phyloP scores from a whole-genome alignment of 176 grass and related monocot genomes.

The Oryza glumipatula region DNA sequence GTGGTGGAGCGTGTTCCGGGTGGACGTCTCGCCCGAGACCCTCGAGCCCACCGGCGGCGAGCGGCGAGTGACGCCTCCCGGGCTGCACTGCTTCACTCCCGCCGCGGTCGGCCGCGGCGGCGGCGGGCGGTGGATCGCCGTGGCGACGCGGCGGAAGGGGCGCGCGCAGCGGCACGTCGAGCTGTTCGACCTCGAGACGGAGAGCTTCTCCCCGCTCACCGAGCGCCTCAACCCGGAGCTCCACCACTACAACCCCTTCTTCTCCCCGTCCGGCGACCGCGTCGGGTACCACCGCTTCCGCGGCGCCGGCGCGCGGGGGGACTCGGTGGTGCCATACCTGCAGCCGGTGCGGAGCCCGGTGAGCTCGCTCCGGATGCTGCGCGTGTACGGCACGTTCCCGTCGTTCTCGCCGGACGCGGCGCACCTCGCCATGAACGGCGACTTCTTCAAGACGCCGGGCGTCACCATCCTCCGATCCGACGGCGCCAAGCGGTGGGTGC shows the following conservation, averaged over 20 bases:
- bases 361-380: conserved; percentile 60
- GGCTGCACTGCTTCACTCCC: conserved; percentile 83
- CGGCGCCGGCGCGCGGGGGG: conserved; percentile 47
- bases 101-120: conserved; percentile 43
- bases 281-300: conserved; percentile 96
- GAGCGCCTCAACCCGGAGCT: conserved; percentile 64
- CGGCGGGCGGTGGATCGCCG: conserved; percentile 53
- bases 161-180: conserved; percentile 67
- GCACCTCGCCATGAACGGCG: conserved; percentile 72
- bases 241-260: conserved; percentile 96
- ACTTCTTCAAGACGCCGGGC: conserved; percentile 66
- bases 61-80: conserved; percentile 68
- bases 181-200: conserved; percentile 76
- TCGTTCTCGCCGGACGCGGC: conserved; percentile 74
- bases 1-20: conserved; percentile 89
- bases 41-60: conserved; percentile 41
- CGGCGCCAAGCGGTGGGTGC: conserved; percentile 66
- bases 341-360: conserved; percentile 66
- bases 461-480: conserved; percentile 58
- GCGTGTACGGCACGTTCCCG: conserved; percentile 77
- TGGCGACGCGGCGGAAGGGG: conserved; percentile 76
- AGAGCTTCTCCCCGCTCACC: conserved; percentile 56
- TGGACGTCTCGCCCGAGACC: conserved; percentile 52
- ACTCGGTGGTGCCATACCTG: conserved; percentile 60
- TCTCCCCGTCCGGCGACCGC: conserved; percentile 52